Evolutionary conservation across 2,329 filamentous ascomycete species (phyloP).

Genomic region (Botrytis medusae): DNA sequence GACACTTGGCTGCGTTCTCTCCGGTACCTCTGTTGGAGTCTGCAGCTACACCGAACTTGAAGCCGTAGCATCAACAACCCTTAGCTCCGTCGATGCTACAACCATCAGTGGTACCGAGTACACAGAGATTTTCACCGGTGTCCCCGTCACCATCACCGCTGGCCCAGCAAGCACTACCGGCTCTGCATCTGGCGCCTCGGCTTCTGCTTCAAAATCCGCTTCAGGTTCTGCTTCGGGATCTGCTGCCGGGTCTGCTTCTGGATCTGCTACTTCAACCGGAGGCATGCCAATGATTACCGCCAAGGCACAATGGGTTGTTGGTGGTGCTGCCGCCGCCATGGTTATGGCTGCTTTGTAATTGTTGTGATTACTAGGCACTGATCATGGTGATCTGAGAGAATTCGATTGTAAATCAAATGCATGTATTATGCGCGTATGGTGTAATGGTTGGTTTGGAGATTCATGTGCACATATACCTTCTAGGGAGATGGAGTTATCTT

Average conservation of each 20-base stretch:
- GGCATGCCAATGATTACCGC: constrained; percentile 34
- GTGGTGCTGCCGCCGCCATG: constrained; percentile 35
- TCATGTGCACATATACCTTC: not conserved
- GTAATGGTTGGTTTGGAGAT: not conserved
- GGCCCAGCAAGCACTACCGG: constrained; percentile 10
- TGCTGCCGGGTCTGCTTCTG: constrained; percentile 5
- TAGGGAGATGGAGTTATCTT: not conserved
- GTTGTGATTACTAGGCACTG: not conserved
- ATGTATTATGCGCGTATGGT: not conserved
- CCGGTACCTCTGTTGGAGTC: constrained; percentile 21
- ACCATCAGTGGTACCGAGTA: constrained; percentile 17
- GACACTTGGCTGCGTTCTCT: constrained; percentile 27
- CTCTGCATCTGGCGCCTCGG: not conserved
- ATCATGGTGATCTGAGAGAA: not conserved
- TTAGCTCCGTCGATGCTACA: constrained; percentile 11
- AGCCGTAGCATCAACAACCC: not conserved
- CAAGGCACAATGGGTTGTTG: constrained; percentile 32
- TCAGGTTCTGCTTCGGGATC: not conserved
- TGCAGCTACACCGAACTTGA: constrained; percentile 22
- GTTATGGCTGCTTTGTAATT: constrained; percentile 31
- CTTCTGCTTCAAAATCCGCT: not conserved
- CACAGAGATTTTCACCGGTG: not conserved
- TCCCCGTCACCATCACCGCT: constrained; percentile 31
- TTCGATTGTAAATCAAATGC: not conserved
- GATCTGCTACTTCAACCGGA: constrained; percentile 19